These are phyloP conservation scores for Ilex asprella DNA, from an alignment of 257 asterid genomes.

Conservation along the genomic window DNA sequence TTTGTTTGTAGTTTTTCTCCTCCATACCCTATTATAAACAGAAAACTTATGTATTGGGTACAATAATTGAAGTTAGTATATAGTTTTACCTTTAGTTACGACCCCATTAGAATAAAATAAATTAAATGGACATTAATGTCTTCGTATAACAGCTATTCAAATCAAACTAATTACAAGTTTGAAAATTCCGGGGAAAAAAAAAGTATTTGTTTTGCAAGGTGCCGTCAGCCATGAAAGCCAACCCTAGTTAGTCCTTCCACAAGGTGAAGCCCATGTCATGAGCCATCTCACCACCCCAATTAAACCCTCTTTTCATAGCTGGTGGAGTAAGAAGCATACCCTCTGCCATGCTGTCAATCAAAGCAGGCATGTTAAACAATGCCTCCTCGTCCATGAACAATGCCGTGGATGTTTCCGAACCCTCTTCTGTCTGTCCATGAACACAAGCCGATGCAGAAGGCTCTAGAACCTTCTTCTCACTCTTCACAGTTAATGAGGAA, in stretches of 20 bases:
- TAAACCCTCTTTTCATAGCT: conserved; percentile 55
- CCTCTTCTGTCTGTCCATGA: neutral
- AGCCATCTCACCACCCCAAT: conserved; percentile 29
- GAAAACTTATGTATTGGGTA: too few relatives aligned
- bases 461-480: neutral
- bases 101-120: too few relatives aligned
- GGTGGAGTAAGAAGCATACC: conserved; percentile 75
- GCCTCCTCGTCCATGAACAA: conserved; percentile 58
- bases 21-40: too few relatives aligned
- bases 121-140: too few relatives aligned
- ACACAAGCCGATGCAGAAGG: neutral
- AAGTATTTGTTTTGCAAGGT: too few relatives aligned
- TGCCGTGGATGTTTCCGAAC: neutral
- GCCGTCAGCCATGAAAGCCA: too few relatives aligned
- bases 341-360: conserved; percentile 77
- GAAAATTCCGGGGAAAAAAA: too few relatives aligned
- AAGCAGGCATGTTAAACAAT: conserved; percentile 57
- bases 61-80: too few relatives aligned
- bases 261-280: conserved; percentile 30
- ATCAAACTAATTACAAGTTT: too few relatives aligned
- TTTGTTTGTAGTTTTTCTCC: too few relatives aligned
- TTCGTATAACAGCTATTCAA: too few relatives aligned
- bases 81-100: too few relatives aligned
- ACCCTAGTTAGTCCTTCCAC: conserved; percentile 32
- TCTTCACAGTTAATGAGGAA: neutral